Percentiles rank a stretch among this genome's conserved stretches.
phyloP scores from a whole-genome alignment of 164 flowering plant species.

The Euptelea pleiosperma region DNA sequence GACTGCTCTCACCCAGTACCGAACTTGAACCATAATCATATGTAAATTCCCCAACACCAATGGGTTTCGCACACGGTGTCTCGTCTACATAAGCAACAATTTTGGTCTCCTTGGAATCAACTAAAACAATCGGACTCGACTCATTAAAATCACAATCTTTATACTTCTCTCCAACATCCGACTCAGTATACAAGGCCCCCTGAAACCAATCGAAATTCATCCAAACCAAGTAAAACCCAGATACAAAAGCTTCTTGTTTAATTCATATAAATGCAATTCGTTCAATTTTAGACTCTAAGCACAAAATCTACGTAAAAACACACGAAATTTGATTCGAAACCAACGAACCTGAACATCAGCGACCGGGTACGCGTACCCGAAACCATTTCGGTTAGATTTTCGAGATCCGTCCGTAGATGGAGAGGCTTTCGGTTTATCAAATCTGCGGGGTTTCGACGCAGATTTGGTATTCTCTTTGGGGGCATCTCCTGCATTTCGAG shows the following conservation, averaged over 20 bases:
- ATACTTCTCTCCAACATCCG: conserved; percentile 1
- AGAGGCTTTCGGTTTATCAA: conserved; percentile 14
- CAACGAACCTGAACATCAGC: conserved; percentile 31
- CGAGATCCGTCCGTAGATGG: conserved; percentile 18
- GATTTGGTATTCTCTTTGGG: conserved; percentile 16
- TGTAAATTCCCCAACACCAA: conserved; percentile 20
- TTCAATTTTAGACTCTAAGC: too few species aligned
- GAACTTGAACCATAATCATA: conserved; percentile 47
- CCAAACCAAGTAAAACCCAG: conserved; percentile 1
- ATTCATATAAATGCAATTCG: background rate
- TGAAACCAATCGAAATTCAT: conserved; percentile 15
- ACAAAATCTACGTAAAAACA: background rate
- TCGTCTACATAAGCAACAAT: conserved; percentile 53
- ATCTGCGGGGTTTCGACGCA: conserved; percentile 15
- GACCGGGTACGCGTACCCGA: conserved; percentile 37
- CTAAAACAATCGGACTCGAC: conserved; percentile 33
- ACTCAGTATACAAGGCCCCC: conserved; percentile 21
- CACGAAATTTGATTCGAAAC: background rate
- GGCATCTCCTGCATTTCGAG: conserved; percentile 33
- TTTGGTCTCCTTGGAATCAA: conserved; percentile 33
- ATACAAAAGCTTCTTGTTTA: background rate
- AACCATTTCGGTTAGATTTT: conserved; percentile 16
- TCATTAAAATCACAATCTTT: conserved; percentile 19
- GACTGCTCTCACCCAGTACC: conserved; percentile 43
- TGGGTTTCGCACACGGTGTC: conserved; percentile 30